Percentiles rank a stretch among this genome's conserved stretches.
Conservation (phyloP, 1,284 basidiomycete species). For the Malassezia psittaci region DNA sequence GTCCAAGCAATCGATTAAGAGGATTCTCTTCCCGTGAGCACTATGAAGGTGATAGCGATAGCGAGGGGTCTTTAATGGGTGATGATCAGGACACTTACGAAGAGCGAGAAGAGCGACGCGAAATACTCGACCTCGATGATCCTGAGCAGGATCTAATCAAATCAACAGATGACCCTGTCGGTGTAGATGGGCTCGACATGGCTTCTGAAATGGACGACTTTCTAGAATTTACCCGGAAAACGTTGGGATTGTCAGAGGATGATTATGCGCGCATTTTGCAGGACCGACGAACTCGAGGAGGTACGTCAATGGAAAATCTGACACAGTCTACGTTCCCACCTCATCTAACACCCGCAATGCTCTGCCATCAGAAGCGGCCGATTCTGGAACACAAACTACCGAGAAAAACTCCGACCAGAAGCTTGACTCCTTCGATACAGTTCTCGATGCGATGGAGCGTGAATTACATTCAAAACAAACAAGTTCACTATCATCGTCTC, state of each 20-base stretch:
- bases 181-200: not conserved
- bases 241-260: constrained; percentile 8
- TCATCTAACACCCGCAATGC: not conserved
- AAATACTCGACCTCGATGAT: constrained; percentile 1
- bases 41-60: constrained; percentile 14
- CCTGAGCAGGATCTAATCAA: not conserved
- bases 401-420: not conserved
- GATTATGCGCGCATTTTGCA: constrained; percentile 12
- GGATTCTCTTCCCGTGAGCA: constrained; percentile 2
- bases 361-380: not conserved
- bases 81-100: constrained; percentile 10
- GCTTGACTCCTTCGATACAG: constrained; percentile 11
- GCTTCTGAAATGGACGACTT: constrained; percentile 14
- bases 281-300: constrained; percentile 9
- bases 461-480: not conserved
- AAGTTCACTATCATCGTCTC: too few species aligned
- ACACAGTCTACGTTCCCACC: not conserved
- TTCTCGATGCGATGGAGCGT: constrained; percentile 14
- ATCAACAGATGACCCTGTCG: not conserved
- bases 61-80: constrained; percentile 1
- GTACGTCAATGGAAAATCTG: not conserved
- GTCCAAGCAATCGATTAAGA: not conserved
- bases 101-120: constrained; percentile 7
- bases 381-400: not conserved
- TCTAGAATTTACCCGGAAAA: constrained; percentile 12